Evolutionary conservation across 345 rosid species (phyloP), one percentile per base, ranked within the genome.

Genomic region (Isatis tinctoria): DNA sequence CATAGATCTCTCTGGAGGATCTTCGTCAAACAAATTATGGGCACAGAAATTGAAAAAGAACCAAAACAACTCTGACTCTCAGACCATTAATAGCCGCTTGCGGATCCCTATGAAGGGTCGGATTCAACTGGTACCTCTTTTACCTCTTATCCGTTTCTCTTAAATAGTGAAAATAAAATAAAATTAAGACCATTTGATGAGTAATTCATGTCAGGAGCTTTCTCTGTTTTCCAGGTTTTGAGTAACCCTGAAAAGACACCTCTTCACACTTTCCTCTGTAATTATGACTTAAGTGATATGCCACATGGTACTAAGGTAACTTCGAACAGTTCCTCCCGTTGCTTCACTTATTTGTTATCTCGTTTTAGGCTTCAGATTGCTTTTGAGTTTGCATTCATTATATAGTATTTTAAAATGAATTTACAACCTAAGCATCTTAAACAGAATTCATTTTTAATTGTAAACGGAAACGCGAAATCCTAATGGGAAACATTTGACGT

Each of bases 231-330:
- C 58, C 83, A 90, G 95, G 97, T 93, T 73, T 81, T 93, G 13
- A 93, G 98, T 85, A 93, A 93, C 78, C 98, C 97, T 35, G 98
- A 93, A 74, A 93, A 89, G 82, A 90, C 98, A 6, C 97, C 97
- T 22, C 78, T 93, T 56, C 98, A 93, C 83, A 93, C 87, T 24
- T 93, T 87, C 82, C 78, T 93, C 54, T 93, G 98, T 88, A 85
- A 85, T 80, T 93, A 93, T 76, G 97, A 93, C 84, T 71, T 93
- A 87, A 88, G 85, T 48, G 90, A 87, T 83, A 93, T 93, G 98
- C 97, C 98, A 2, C 77, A 85, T 8, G 92, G 98, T 48, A 60
- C 79, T n/a, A 75, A 75, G 79, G 79, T 75, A 75, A 65, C 49
- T 35, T 43, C 4, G 13, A 36, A 74, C 35, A 28, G 10, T 37